Evolutionary conservation across 805 yeast species (phyloP).

Genomic region (Helenozyma rhizophorensis): DNA sequence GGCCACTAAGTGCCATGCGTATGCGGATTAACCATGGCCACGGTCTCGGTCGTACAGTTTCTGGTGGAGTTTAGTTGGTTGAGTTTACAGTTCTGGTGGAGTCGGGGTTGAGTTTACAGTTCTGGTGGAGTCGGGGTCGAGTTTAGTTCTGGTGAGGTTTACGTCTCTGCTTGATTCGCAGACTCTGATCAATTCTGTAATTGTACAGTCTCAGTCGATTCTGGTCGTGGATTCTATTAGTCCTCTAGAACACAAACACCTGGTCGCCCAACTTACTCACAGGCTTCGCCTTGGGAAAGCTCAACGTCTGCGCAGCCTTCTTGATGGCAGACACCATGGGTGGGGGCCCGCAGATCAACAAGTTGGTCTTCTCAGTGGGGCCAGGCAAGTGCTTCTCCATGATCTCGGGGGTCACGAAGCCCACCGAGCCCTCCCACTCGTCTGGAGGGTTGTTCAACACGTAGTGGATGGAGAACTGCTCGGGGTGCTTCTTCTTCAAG

Average conservation of each 20-base stretch:
- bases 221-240: too few species aligned
- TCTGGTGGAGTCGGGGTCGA: too few species aligned
- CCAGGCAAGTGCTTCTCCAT: conserved; percentile 61
- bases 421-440: conserved; percentile 72
- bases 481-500: conserved; percentile 52
- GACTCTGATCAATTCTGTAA: too few species aligned
- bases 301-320: conserved; percentile 69
- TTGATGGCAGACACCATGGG: conserved; percentile 85
- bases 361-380: conserved; percentile 55
- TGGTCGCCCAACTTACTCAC: conserved; percentile 88
- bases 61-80: too few species aligned
- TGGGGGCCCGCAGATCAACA: conserved; percentile 91
- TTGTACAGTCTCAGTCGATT: too few species aligned
- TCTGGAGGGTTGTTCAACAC: conserved; percentile 71
- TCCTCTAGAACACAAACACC: conserved; percentile 72
- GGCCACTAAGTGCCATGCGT: too few species aligned
- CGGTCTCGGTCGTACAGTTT: too few species aligned
- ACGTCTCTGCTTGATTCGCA: too few species aligned
- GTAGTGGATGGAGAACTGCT: conserved; percentile 61
- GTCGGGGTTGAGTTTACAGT: too few species aligned
- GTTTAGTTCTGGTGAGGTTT: too few species aligned
- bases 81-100: too few species aligned
- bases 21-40: too few species aligned
- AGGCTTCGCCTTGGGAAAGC: conserved; percentile 81
- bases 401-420: conserved; percentile 76